These are phyloP conservation scores for Pseudogymnoascus sp. DNA, from an alignment of 2,329 filamentous ascomycete species.

Conservation along the genomic window DNA sequence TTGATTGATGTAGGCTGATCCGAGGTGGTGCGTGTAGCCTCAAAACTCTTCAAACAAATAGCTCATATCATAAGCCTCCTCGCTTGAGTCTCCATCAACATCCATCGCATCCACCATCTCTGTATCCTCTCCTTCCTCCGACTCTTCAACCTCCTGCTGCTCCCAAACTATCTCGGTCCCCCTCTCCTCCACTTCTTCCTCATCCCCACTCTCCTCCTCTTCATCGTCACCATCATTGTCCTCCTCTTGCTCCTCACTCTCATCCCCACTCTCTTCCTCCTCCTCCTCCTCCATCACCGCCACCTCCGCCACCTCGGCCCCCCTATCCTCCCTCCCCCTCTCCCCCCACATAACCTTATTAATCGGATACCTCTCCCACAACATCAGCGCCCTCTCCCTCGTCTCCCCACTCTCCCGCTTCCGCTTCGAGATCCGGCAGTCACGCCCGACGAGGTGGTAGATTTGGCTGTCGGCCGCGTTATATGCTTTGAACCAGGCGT, in stretches of 20 bases:
- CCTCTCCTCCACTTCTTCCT: not conserved
- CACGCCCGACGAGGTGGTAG: not conserved
- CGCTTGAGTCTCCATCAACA: not conserved
- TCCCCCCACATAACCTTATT: slow-evolving; percentile 6
- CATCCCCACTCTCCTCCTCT: not conserved
- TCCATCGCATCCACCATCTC: not conserved
- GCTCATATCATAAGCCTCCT: slow-evolving; percentile 2
- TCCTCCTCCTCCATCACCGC: not conserved
- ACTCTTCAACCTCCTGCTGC: slow-evolving; percentile 1
- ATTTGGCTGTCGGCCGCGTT: slow-evolving; percentile 6
- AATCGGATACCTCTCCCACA: slow-evolving; percentile 5
- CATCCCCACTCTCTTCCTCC: not conserved
- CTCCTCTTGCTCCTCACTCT: not conserved
- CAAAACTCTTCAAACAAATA: not conserved
- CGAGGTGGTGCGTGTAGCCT: not conserved
- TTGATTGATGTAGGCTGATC: not conserved
- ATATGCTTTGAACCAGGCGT: slow-evolving; percentile 4
- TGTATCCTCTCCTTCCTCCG: not conserved
- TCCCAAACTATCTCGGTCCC: not conserved
- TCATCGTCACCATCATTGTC: not conserved
- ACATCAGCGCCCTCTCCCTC: slow-evolving; percentile 6
- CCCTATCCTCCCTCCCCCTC: not conserved
- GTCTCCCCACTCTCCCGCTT: slow-evolving; percentile 7
- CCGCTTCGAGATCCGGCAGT: slow-evolving; percentile 1
- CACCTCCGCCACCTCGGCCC: not conserved